Base-by-base conservation (phyloP, 768 basidiomycete genomes). In the Thelephora ganbajun region DNA sequence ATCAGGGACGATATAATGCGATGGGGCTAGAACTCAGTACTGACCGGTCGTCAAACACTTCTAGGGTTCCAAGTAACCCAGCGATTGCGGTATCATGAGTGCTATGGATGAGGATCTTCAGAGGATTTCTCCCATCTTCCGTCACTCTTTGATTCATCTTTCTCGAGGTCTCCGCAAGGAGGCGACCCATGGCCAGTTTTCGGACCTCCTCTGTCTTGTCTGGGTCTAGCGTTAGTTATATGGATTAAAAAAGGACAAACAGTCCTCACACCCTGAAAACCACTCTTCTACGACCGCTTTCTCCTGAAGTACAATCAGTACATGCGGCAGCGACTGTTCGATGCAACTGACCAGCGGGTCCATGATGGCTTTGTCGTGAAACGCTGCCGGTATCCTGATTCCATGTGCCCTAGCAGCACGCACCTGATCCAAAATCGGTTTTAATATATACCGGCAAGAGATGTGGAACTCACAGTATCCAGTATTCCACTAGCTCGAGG, bases 151-250 rank as follows among this genome's bases (percentile, higher is more conserved):
- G 59, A 48, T 77, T 68, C 75, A 89, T 80, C 56, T 76, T 79
- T 23, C 59, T 56, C n/a, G 71, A 63, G 35, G 89, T 58, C 43
- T 85, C 82, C 6, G 70, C 66, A 2, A 91, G 70, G 11, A 89
- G 68, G 9, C 74, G 77, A 1, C 87, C 88, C 81, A 88, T 80
- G 1, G 82, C 84, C 4, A 91, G 65, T 35, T 77, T 70, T 1
- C 81, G 72, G 47, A 84, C 81, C 66, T 87, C 84, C 55, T 81
- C 78, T 0, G 75, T 75, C 59, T 76, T 76, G 61, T 87, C 85
- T 41, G 39, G 14, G 16, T 41, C 22, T 11, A 6, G n/a, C 50
- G 6, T 30, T 13, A 33, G 33, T n/a, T 44, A 23, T 22, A 44
- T 47, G 30, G 11, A 41, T 43, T 23, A 44, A 18, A 16, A 22